Evolutionary conservation across 441 rosid species (phyloP).

Genomic region (Dalechampia spathulata): DNA sequence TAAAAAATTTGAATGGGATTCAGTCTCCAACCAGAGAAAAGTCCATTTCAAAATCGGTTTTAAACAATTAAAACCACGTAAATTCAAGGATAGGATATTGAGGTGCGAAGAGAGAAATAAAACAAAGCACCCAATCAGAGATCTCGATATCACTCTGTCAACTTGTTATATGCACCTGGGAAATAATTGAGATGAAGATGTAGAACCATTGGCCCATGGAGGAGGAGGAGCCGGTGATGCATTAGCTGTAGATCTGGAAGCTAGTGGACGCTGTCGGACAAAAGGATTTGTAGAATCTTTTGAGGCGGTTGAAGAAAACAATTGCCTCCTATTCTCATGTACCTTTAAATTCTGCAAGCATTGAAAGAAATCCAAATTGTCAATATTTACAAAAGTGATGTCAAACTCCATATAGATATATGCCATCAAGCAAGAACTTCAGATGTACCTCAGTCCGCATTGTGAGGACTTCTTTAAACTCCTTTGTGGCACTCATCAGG

Average conservation of each 20-base stretch:
- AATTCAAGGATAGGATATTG: background rate
- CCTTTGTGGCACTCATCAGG: conserved; percentile 78
- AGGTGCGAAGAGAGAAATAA: background rate
- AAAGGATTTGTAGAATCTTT: conserved; percentile 49
- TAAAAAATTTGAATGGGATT: background rate
- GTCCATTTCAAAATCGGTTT: too few species aligned
- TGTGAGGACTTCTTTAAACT: conserved; percentile 69
- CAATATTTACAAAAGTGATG: too few species aligned
- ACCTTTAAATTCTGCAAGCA: conserved; percentile 80
- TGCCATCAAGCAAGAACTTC: conserved; percentile 7
- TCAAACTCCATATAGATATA: too few species aligned
- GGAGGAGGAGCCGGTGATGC: conserved; percentile 58
- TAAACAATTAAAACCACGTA: too few species aligned
- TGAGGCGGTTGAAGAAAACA: conserved; percentile 64
- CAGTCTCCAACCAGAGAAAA: too few species aligned
- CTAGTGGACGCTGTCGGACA: conserved; percentile 62
- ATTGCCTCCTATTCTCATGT: conserved; percentile 77
- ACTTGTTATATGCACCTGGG: conserved; percentile 35
- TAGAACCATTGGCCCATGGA: conserved; percentile 81
- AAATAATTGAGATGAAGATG: conserved; percentile 60
- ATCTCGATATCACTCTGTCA: background rate
- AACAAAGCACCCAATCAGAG: background rate
- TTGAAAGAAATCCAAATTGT: too few species aligned
- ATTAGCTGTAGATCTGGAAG: conserved; percentile 47
- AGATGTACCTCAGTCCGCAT: conserved; percentile 86